phyloP scores from a whole-genome alignment of 805 yeast species.

The Lipomyces yamanashiensis region DNA sequence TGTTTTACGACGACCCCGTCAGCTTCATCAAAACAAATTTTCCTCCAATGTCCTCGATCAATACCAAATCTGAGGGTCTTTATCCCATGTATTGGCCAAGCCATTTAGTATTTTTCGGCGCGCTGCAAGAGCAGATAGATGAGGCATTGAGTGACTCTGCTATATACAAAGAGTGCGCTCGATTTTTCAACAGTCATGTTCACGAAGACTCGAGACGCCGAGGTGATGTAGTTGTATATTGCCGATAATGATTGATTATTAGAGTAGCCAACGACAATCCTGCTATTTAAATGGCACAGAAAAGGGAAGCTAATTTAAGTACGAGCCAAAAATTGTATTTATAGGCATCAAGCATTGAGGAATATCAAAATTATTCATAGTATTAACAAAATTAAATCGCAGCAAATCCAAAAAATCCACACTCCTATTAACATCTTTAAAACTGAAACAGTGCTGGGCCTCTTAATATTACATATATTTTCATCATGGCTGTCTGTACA shows the following conservation, averaged over 20 bases:
- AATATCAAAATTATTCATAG: too few relatives aligned
- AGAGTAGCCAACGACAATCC: not conserved
- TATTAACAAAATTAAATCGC: not conserved
- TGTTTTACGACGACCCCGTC: slow-evolving; percentile 69
- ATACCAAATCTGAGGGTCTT: slow-evolving; percentile 29
- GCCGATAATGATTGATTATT: not conserved
- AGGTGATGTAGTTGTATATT: slow-evolving; percentile 75
- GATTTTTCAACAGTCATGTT: slow-evolving; percentile 76
- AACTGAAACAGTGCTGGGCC: not conserved
- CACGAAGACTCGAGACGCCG: slow-evolving; percentile 85
- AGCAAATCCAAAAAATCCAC: not conserved
- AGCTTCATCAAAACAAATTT: slow-evolving; percentile 61
- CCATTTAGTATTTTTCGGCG: slow-evolving; percentile 73
- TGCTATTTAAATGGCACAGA: not conserved
- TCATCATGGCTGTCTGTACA: slow-evolving; percentile 47
- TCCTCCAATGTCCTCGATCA: slow-evolving; percentile 45
- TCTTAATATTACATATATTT: not conserved
- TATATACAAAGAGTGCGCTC: slow-evolving; percentile 38
- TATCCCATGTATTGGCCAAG: slow-evolving; percentile 67
- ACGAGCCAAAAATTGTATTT: too few relatives aligned
- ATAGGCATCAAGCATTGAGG: too few relatives aligned
- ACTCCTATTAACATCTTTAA: not conserved
- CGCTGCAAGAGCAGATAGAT: slow-evolving; percentile 47
- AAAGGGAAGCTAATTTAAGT: too few relatives aligned
- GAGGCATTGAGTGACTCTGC: not conserved